Percentiles rank a stretch among this genome's conserved stretches.
Evolutionary conservation across 2,329 filamentous ascomycete genomes (phyloP).

Genomic region (Pseudomassariella vexata): DNA sequence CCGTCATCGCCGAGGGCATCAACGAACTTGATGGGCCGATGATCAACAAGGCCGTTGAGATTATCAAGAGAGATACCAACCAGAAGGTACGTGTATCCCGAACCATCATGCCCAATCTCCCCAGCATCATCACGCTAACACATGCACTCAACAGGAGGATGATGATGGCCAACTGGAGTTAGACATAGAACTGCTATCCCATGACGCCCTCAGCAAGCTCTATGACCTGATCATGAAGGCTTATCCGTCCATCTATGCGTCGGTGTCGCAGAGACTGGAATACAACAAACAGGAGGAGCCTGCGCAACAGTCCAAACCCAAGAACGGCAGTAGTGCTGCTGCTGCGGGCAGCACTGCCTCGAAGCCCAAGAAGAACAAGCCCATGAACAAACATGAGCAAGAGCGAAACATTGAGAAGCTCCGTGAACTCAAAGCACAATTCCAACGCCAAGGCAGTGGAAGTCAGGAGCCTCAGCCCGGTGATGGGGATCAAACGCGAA

Average conservation of each 20-base stretch:
- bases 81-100: constrained; percentile 54
- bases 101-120: too few species aligned
- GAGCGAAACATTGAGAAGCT: constrained; percentile 61
- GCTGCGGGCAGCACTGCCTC: constrained; percentile 27
- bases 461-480: constrained; percentile 38
- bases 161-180: constrained; percentile 54
- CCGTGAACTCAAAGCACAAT: constrained; percentile 51
- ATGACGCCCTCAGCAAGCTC: constrained; percentile 47
- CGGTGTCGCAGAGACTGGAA: constrained; percentile 26
- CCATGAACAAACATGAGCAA: constrained; percentile 69
- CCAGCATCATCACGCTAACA: constrained; percentile 7
- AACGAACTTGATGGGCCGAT: constrained; percentile 73
- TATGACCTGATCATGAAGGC: constrained; percentile 36
- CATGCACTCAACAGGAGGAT: constrained; percentile 39
- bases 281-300: constrained; percentile 16
- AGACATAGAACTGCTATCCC: constrained; percentile 52
- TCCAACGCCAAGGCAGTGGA: constrained; percentile 38
- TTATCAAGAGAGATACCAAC: constrained; percentile 82
- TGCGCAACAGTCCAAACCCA: constrained; percentile 17
- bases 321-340: too few species aligned
- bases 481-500: constrained; percentile 25
- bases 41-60: constrained; percentile 74
- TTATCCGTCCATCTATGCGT: constrained; percentile 29
- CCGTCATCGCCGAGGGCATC: constrained; percentile 82
- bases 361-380: constrained; percentile 69